phyloP scores from a whole-genome alignment of 2,329 filamentous ascomycete genomes.

The Xylaria hypoxylon region DNA sequence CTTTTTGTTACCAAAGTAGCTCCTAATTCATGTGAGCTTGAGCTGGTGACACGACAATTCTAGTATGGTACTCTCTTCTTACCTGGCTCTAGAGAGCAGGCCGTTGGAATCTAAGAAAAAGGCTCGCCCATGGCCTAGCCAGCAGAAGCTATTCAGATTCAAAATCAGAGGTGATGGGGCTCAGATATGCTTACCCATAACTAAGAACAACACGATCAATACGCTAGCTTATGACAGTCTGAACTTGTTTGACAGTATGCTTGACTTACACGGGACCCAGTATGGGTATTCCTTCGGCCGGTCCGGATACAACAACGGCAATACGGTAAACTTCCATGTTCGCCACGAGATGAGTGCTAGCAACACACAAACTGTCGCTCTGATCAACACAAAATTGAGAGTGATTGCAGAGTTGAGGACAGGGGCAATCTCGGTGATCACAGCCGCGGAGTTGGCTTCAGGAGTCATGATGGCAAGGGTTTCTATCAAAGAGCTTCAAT shows the following conservation, averaged over 20 bases:
- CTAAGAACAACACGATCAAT: slow-evolving; percentile 17
- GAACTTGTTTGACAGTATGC: neutral
- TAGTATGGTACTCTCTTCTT: slow-evolving; percentile 15
- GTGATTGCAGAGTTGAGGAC: neutral
- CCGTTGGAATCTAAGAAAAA: slow-evolving; percentile 44
- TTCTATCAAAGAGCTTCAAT: neutral
- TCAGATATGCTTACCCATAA: slow-evolving; percentile 16
- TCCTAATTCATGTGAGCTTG: slow-evolving; percentile 17
- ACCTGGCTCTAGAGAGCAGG: slow-evolving; percentile 41
- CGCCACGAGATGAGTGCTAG: slow-evolving; percentile 19
- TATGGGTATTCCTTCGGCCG: slow-evolving; percentile 33
- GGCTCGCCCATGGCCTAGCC: slow-evolving; percentile 39
- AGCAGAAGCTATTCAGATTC: slow-evolving; percentile 1
- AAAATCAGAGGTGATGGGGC: neutral
- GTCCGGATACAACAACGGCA: slow-evolving; percentile 25
- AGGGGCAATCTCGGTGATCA: neutral
- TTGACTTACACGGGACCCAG: slow-evolving; percentile 33
- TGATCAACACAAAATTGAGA: neutral
- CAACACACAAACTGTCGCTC: neutral
- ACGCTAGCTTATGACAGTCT: neutral
- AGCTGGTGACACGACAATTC: neutral
- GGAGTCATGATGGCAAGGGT: neutral
- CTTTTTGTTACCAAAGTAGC: slow-evolving; percentile 14
- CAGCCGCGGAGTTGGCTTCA: slow-evolving; percentile 3
- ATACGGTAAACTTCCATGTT: slow-evolving; percentile 34